Evolutionary conservation across 2,329 filamentous ascomycete genomes (phyloP).

Genomic region (Penicillium rolfsii): DNA sequence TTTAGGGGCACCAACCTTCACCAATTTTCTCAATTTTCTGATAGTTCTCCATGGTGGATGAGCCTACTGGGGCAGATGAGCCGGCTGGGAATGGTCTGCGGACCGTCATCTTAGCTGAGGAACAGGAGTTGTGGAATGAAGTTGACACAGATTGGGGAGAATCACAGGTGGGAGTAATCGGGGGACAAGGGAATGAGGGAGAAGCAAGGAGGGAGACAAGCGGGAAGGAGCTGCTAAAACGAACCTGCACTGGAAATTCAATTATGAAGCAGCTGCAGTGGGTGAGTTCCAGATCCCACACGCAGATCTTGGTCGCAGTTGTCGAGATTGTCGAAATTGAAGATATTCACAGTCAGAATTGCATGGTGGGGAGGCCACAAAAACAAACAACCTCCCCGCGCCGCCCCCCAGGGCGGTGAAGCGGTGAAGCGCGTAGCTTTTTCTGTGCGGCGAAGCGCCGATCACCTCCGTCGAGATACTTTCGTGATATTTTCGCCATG

Average conservation of each 20-base stretch:
- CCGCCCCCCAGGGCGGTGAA: conserved; percentile 34
- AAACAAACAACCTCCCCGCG: conserved; percentile 45
- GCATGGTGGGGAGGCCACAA: conserved; percentile 34
- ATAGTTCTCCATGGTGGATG: conserved; percentile 80
- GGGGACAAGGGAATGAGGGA: conserved; percentile 5
- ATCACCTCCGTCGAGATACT: conserved; percentile 2
- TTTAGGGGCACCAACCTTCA: conserved; percentile 67
- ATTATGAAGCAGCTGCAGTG: conserved; percentile 12
- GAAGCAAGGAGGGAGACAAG: conserved; percentile 25
- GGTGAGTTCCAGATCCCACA: conserved; percentile 14
- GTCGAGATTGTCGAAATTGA: conserved; percentile 10
- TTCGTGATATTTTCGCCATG: conserved; percentile 26
- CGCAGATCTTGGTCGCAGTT: conserved; percentile 5
- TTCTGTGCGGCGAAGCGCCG: conserved; percentile 1
- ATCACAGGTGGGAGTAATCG: conserved; percentile 13
- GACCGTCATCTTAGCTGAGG: conserved; percentile 12
- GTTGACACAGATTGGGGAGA: conserved; percentile 10
- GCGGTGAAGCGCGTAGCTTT: conserved; percentile 22
- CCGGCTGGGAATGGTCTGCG: conserved; percentile 7
- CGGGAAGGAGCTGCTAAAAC: conserved; percentile 6
- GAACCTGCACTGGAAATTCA: conserved; percentile 6
- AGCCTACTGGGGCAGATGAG: conserved; percentile 20
- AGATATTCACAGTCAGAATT: conserved; percentile 15
- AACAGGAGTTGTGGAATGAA: background rate
- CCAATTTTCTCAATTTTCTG: conserved; percentile 96